These are phyloP conservation scores for Lipomyces mesembrius DNA, from an alignment of 805 yeast species.

Conservation along the genomic window DNA sequence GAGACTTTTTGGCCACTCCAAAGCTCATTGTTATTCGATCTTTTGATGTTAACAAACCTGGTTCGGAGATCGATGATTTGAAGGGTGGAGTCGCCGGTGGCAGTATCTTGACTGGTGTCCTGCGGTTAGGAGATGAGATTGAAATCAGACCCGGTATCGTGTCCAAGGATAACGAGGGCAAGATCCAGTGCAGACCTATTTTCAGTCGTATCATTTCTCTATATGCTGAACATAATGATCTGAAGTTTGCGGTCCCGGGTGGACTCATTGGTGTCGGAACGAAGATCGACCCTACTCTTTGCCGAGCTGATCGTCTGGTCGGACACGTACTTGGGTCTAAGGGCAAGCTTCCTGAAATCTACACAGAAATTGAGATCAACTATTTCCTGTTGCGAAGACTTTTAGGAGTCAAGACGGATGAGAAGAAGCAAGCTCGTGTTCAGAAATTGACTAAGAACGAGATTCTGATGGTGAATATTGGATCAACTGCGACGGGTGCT, in stretches of 20 bases:
- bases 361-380: slow-evolving; percentile 96
- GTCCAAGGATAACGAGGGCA: slow-evolving; percentile 84
- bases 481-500: slow-evolving; percentile 99
- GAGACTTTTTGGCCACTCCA: slow-evolving; percentile 94
- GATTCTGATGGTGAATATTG: slow-evolving; percentile 98
- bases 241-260: slow-evolving; percentile 99
- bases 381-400: slow-evolving; percentile 95
- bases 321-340: slow-evolving; percentile 99
- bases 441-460: slow-evolving; percentile 92
- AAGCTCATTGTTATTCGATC: slow-evolving; percentile 96
- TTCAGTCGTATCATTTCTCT: slow-evolving; percentile 91
- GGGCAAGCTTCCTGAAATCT: slow-evolving; percentile 93
- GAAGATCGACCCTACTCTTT: slow-evolving; percentile 95
- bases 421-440: slow-evolving; percentile 92
- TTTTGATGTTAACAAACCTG: slow-evolving; percentile 98
- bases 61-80: slow-evolving; percentile 93
- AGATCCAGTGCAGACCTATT: slow-evolving; percentile 93
- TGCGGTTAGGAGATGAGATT: slow-evolving; percentile 95
- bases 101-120: slow-evolving; percentile 94
- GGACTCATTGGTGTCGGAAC: slow-evolving; percentile 99
- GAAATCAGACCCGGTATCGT: slow-evolving; percentile 99
- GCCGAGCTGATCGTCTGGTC: slow-evolving; percentile 98
- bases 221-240: slow-evolving; percentile 96
- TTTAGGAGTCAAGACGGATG: slow-evolving; percentile 88
- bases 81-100: slow-evolving; percentile 99